These are phyloP conservation scores for Monosiga brevicollis DNA, from an alignment of 78 protist species.

Conservation along the genomic window DNA sequence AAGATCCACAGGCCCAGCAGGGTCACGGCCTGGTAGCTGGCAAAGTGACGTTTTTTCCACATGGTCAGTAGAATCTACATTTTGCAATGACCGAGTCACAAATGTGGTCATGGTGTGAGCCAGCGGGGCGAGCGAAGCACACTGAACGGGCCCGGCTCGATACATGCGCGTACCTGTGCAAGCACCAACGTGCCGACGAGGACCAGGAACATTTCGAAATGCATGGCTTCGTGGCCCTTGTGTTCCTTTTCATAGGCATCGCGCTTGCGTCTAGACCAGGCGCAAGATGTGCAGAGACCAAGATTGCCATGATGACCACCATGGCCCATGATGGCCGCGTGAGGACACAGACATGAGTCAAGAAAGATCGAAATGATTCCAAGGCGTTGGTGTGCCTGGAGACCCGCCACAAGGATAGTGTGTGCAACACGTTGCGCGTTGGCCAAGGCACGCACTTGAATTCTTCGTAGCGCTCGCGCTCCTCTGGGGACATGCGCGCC, in stretches of 20 bases:
- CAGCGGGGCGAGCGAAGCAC: too few species aligned
- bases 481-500: too few species aligned
- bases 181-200: not conserved
- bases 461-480: too few species aligned
- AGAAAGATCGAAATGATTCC: not conserved
- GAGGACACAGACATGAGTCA: not conserved
- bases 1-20: conserved; percentile 12
- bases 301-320: too few species aligned
- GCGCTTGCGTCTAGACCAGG: not conserved
- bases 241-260: not conserved
- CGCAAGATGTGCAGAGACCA: not conserved
- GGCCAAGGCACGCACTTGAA: too few species aligned
- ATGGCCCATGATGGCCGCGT: too few species aligned
- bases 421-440: too few species aligned
- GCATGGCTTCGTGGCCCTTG: conserved; percentile 11
- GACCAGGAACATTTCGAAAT: not conserved
- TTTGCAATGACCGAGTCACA: too few species aligned
- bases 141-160: too few species aligned
- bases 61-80: not conserved
- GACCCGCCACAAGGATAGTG: too few species aligned
- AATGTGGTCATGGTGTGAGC: too few species aligned
- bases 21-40: not conserved
- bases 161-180: not conserved
- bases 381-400: not conserved
- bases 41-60: conserved; percentile 2